These are phyloP conservation scores for Cladosporium phlei DNA, from an alignment of 2,329 filamentous ascomycete species.

Conservation along the genomic window DNA sequence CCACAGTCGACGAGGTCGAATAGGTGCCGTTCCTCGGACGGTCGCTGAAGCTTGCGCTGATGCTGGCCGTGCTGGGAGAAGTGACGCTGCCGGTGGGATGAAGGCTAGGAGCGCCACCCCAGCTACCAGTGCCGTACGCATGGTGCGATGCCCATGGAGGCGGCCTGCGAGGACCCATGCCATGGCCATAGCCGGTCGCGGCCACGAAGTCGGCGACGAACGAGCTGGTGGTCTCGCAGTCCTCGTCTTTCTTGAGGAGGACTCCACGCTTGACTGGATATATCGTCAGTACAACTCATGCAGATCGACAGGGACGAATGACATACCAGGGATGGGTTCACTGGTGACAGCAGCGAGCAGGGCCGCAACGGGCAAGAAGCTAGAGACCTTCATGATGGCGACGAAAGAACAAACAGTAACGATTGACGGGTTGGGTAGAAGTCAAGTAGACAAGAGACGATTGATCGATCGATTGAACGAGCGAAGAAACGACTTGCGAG, in stretches of 20 bases:
- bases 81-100: conserved; percentile 8
- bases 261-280: conserved; percentile 10
- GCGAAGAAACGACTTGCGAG: conserved; percentile 15
- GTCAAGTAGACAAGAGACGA: neutral
- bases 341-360: conserved; percentile 13
- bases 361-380: conserved; percentile 13
- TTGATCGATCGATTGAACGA: no score
- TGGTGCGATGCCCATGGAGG: conserved; percentile 10
- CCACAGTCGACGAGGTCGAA: conserved; percentile 13
- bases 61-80: neutral
- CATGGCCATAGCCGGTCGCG: conserved; percentile 1
- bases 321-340: conserved; percentile 17
- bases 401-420: conserved; percentile 4
- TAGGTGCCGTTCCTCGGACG: conserved; percentile 10
- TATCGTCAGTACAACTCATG: conserved; percentile 4
- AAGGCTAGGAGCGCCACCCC: neutral
- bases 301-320: neutral
- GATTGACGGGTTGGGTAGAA: conserved; percentile 6
- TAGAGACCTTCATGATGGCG: conserved; percentile 15
- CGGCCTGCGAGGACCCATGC: no score
- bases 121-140: conserved; percentile 8
- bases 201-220: conserved; percentile 5
- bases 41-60: conserved; percentile 5
- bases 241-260: conserved; percentile 16
- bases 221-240: conserved; percentile 15